These are phyloP conservation scores for Lentinula sp. DNA, from an alignment of 768 basidiomycete species.

Conservation along the genomic window DNA sequence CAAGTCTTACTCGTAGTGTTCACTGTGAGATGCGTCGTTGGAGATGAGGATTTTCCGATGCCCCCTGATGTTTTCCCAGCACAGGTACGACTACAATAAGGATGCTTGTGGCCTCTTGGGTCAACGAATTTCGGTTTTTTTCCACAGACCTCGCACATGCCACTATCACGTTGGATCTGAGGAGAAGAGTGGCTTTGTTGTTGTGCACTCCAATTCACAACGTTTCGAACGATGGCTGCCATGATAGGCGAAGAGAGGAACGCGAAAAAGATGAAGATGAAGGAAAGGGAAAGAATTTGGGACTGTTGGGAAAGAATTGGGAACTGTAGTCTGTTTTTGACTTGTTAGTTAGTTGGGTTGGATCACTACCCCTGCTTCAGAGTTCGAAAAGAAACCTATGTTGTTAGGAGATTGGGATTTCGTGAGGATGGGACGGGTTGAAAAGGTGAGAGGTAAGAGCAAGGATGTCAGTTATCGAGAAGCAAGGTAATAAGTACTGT, in stretches of 20 bases:
- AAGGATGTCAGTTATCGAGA: too few relatives aligned
- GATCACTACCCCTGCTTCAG: too few relatives aligned
- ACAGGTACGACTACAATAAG: constrained; percentile 30
- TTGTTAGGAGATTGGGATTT: too few relatives aligned
- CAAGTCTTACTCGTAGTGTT: background rate
- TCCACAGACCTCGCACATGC: constrained; percentile 18
- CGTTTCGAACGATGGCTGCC: background rate
- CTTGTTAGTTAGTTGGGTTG: too few relatives aligned
- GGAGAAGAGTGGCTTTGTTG: background rate
- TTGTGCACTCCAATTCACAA: background rate
- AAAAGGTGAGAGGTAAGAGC: too few relatives aligned
- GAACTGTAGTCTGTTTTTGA: too few relatives aligned
- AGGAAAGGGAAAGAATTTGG: too few relatives aligned
- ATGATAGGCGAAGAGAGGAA: background rate
- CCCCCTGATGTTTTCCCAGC: constrained; percentile 21
- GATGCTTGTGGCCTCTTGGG: constrained; percentile 21
- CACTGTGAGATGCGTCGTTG: background rate
- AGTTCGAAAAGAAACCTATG: too few relatives aligned
- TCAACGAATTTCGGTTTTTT: constrained; percentile 28
- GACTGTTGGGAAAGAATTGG: too few relatives aligned
- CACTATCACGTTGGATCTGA: background rate
- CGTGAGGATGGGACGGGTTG: too few relatives aligned
- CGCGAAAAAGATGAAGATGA: background rate
- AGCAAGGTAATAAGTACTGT: too few relatives aligned
- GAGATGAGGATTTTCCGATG: background rate